A percentile compares a stretch with the other conserved stretches of the same genome.
phyloP scores from a whole-genome alignment of 2,329 filamentous ascomycete genomes.

The Alternaria angustiovoidea region DNA sequence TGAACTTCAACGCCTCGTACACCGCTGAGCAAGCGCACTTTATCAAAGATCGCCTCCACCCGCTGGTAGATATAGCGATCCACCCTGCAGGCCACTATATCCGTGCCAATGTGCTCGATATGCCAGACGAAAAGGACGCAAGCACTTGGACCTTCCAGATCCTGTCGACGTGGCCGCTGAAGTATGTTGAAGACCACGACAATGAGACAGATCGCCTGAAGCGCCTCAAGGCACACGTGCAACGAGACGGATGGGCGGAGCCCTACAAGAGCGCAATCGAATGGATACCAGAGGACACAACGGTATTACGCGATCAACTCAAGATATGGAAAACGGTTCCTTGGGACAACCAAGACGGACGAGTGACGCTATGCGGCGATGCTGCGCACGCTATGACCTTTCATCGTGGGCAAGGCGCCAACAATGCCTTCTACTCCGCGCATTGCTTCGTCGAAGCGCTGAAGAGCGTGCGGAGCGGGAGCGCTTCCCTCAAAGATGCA shows the following conservation, averaged over 20 bases:
- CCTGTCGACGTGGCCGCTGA: conserved; percentile 40
- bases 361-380: conserved; percentile 49
- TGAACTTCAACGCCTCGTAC: conserved; percentile 43
- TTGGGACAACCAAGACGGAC: conserved; percentile 46
- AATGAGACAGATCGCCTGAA: conserved; percentile 33
- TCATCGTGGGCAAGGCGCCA: conserved; percentile 50
- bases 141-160: conserved; percentile 49
- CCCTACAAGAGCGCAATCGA: conserved; percentile 46
- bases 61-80: conserved; percentile 43
- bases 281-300: conserved; percentile 44
- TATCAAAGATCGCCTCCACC: conserved; percentile 38
- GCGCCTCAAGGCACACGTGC: conserved; percentile 38
- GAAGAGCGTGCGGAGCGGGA: conserved; percentile 23
- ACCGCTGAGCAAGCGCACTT: conserved; percentile 33
- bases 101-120: conserved; percentile 43
- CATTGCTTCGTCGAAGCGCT: conserved; percentile 38
- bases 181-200: conserved; percentile 39
- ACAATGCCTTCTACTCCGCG: conserved; percentile 49
- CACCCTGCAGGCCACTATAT: conserved; percentile 44
- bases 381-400: conserved; percentile 54
- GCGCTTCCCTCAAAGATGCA: conserved; percentile 20
- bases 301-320: conserved; percentile 41
- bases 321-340: conserved; percentile 47
- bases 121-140: conserved; percentile 41
- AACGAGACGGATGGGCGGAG: conserved; percentile 41